These are phyloP conservation scores for Kernera saxatilis DNA, from an alignment of 345 rosid genomes.

Conservation along the genomic window DNA sequence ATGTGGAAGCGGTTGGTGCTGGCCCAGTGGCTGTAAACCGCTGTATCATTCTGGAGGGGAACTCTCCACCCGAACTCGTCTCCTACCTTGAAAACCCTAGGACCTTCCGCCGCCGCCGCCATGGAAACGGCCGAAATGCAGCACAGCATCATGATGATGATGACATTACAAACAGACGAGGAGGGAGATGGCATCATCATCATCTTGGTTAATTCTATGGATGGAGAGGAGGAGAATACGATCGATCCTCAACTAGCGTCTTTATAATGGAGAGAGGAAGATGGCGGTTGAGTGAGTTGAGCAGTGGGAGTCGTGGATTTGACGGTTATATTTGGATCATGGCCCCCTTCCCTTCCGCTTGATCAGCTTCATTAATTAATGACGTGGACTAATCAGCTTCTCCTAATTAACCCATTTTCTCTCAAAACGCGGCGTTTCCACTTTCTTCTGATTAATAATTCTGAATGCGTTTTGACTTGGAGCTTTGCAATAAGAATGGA, in stretches of 20 bases:
- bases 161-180: not conserved
- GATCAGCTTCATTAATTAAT: not conserved
- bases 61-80: slow-evolving; percentile 58
- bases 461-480: too few relatives aligned
- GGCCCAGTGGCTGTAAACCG: slow-evolving; percentile 60
- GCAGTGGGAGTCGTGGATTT: slow-evolving; percentile 15
- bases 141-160: not conserved
- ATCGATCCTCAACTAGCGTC: too few relatives aligned
- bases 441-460: too few relatives aligned
- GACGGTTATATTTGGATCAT: slow-evolving; percentile 3
- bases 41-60: slow-evolving; percentile 40
- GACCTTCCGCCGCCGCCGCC: slow-evolving; percentile 31
- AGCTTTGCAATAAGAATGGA: too few relatives aligned
- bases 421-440: slow-evolving; percentile 3
- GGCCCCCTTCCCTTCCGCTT: not conserved
- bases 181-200: slow-evolving; percentile 3
- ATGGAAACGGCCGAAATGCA: slow-evolving; percentile 4
- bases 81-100: slow-evolving; percentile 54
- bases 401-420: not conserved
- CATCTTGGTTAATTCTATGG: too few relatives aligned
- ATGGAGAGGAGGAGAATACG: too few relatives aligned
- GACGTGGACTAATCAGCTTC: slow-evolving; percentile 22
- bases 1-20: slow-evolving; percentile 51
- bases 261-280: not conserved
- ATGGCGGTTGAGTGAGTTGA: slow-evolving; percentile 6